A percentile compares a stretch with the other conserved stretches of the same genome.
Evolutionary conservation across 1,284 basidiomycete species (phyloP).

Genomic region (Laetiporus sulphureus): DNA sequence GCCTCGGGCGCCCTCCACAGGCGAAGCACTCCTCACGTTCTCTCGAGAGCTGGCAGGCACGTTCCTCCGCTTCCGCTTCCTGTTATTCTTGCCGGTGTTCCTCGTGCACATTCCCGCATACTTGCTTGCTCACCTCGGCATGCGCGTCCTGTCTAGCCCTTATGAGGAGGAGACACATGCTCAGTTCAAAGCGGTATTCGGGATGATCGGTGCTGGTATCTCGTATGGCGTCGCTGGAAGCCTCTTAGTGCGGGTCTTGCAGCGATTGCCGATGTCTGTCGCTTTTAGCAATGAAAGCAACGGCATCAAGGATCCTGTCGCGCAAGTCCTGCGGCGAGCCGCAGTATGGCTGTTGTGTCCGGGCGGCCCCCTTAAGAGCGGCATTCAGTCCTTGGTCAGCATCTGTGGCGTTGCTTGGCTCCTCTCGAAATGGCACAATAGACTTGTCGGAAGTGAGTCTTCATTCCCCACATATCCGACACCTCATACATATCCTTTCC

Average conservation of each 20-base stretch:
- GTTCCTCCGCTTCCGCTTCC: slow-evolving; percentile 66
- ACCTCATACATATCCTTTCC: too few relatives aligned
- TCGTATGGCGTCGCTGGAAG: slow-evolving; percentile 27
- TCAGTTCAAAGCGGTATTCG: slow-evolving; percentile 86
- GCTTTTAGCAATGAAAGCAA: too few relatives aligned
- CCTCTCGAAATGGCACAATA: slow-evolving; percentile 40
- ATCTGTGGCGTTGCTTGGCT: slow-evolving; percentile 27
- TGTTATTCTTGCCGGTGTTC: slow-evolving; percentile 81
- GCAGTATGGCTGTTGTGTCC: too few relatives aligned
- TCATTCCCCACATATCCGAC: too few relatives aligned
- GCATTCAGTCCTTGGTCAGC: too few relatives aligned
- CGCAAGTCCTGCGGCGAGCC: too few relatives aligned
- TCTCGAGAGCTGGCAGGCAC: slow-evolving; percentile 68
- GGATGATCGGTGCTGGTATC: slow-evolving; percentile 59
- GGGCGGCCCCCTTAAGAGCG: too few relatives aligned
- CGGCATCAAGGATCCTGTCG: too few relatives aligned
- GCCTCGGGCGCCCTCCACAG: slow-evolving; percentile 46
- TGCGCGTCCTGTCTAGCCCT: slow-evolving; percentile 55
- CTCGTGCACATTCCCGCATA: slow-evolving; percentile 80
- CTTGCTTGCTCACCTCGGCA: slow-evolving; percentile 65
- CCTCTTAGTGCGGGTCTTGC: slow-evolving; percentile 7
- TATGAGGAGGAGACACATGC: slow-evolving; percentile 83
- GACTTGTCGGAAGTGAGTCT: slow-evolving; percentile 33
- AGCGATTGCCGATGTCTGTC: too few relatives aligned
- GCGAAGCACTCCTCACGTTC: slow-evolving; percentile 64